Evolutionary conservation across 805 yeast genomes (phyloP), one percentile per base, ranked within the genome.

Genomic region (Yarrowia sp.): DNA sequence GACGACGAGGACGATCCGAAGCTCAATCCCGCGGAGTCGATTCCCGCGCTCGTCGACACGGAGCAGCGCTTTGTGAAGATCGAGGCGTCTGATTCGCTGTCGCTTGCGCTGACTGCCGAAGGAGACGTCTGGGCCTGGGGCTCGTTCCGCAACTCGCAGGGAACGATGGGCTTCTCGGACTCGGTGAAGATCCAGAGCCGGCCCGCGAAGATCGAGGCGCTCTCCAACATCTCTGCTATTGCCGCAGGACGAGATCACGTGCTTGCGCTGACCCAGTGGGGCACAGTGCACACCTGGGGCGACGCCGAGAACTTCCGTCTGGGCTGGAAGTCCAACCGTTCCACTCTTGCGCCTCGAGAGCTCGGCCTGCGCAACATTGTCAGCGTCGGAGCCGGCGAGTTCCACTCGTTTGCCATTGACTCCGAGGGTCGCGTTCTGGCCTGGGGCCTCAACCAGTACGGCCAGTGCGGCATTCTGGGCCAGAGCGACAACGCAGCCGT

Each of bases 91-190:
- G 99, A 94, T 72, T 93, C 91, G 69, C 76, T 93, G 64, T 88
- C 96, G 39, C 92, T 93, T 16, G 90, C 85, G 2, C 75, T 94
- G 63, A 81, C 86, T 38, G 86, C 83, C 49, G 85, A 84, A 61
- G 98, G 99, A 35, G 90, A 88, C 38, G 91, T 96, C 9, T 94
- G 86, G 73, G 96, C 97, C 0, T 94, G 99, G 98, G 99, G 99
- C 36, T 89, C 97, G 19, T 94, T 94, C 77, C 86, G 68, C 63
- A 80, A 72, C 68, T 42, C 53, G 7, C 98, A 94, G 74, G 99
- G 99, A 61, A 78, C 86, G 39, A 80, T 93, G 62, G 97, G 97
- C 2, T 94, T 89, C 74, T 81, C 83, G 66, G 84, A 84, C 64
- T 81, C 83, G 55, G 80, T 84, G 36, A 74, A 78, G 65, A 74